phyloP scores from a whole-genome alignment of 805 yeast species.

The Candida khao-thaluensis region DNA sequence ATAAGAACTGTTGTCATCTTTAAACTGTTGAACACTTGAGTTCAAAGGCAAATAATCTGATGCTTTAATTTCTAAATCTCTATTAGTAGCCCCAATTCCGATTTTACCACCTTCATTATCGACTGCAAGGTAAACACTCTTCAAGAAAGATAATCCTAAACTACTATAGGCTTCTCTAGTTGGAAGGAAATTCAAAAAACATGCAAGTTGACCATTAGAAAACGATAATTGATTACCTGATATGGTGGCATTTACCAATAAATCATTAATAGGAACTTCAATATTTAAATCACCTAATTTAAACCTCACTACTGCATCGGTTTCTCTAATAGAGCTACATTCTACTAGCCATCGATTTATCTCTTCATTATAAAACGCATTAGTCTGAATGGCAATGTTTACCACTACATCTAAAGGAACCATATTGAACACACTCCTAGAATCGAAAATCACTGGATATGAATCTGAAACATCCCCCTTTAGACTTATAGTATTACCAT shows the following conservation, averaged over 20 bases:
- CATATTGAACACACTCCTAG: conserved; percentile 48
- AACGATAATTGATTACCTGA: conserved; percentile 43
- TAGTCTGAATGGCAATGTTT: conserved; percentile 65
- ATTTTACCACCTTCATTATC: conserved; percentile 56
- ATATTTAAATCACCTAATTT: conserved; percentile 52
- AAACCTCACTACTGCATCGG: conserved; percentile 53
- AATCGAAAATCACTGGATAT: conserved; percentile 57
- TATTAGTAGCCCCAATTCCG: conserved; percentile 55
- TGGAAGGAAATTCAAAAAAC: conserved; percentile 54
- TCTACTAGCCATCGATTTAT: conserved; percentile 58
- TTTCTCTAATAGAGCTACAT: conserved; percentile 48
- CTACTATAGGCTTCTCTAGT: conserved; percentile 49
- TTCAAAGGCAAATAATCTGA: conserved; percentile 12
- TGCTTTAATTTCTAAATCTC: conserved; percentile 12
- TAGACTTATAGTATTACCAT: conserved; percentile 37
- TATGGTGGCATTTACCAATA: conserved; percentile 41
- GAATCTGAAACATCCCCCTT: conserved; percentile 26
- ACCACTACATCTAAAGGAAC: conserved; percentile 58
- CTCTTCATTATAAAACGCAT: conserved; percentile 56
- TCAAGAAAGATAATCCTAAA: conserved; percentile 60
- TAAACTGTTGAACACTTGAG: not conserved
- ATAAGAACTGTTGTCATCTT: not conserved
- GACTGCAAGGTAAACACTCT: conserved; percentile 55
- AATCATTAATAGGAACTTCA: conserved; percentile 47
- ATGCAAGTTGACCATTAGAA: conserved; percentile 55